phyloP scores from a whole-genome alignment of 805 yeast genomes.

The Komagataella mondaviorum region DNA sequence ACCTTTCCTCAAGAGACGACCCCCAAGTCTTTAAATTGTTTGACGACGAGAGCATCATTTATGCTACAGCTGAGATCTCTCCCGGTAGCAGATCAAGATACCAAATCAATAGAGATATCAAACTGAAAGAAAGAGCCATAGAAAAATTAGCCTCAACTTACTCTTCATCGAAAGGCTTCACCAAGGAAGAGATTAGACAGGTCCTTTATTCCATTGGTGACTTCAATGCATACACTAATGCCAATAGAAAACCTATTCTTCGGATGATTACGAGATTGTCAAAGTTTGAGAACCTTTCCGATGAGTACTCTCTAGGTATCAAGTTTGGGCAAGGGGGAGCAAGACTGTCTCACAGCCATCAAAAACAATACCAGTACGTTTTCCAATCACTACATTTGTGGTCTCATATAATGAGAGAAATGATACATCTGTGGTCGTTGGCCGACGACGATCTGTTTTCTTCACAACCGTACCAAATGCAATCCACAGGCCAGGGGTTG shows the following conservation, averaged over 20 bases:
- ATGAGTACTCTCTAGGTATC: constrained; percentile 41
- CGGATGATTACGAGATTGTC: constrained; percentile 43
- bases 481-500: constrained; percentile 73
- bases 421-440: constrained; percentile 64
- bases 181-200: constrained; percentile 55
- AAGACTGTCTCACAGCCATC: constrained; percentile 59
- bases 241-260: constrained; percentile 55
- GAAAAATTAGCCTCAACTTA: constrained; percentile 42
- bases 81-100: constrained; percentile 43
- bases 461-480: constrained; percentile 38
- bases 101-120: constrained; percentile 45
- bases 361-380: constrained; percentile 61
- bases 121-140: constrained; percentile 55
- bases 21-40: constrained; percentile 28
- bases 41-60: constrained; percentile 41
- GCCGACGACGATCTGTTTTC: constrained; percentile 63
- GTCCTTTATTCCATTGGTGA: constrained; percentile 70
- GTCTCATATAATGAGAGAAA: constrained; percentile 68
- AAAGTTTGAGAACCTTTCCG: constrained; percentile 26
- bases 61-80: constrained; percentile 57
- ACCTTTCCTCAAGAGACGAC: constrained; percentile 25
- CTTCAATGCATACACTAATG: constrained; percentile 56
- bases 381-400: constrained; percentile 62
- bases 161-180: constrained; percentile 22
- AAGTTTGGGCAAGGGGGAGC: constrained; percentile 57